A percentile compares a stretch with the other conserved stretches of the same genome.
phyloP scores from a whole-genome alignment of 2,329 filamentous ascomycete species.

The Simplicillium aogashimaense region DNA sequence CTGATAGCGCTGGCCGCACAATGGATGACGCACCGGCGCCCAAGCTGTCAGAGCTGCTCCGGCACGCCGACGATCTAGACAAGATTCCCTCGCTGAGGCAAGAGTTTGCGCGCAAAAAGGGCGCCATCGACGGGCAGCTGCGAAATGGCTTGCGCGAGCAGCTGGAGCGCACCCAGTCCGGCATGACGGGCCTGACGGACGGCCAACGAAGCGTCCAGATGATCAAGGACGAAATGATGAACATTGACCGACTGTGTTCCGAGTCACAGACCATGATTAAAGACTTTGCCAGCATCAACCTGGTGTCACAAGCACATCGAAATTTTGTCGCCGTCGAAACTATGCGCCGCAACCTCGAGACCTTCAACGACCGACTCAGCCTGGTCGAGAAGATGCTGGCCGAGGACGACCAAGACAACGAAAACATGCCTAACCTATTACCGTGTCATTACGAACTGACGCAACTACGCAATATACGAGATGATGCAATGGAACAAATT shows the following conservation, averaged over 20 bases:
- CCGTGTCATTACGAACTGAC: slow-evolving; percentile 88
- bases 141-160: slow-evolving; percentile 83
- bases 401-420: slow-evolving; percentile 75
- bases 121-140: slow-evolving; percentile 80
- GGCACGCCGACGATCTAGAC: slow-evolving; percentile 93
- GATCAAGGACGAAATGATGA: slow-evolving; percentile 98
- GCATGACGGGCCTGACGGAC: slow-evolving; percentile 80
- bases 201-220: slow-evolving; percentile 84
- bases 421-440: slow-evolving; percentile 87
- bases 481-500: slow-evolving; percentile 96
- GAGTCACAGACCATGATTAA: slow-evolving; percentile 96
- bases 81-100: slow-evolving; percentile 84
- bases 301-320: slow-evolving; percentile 86
- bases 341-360: slow-evolving; percentile 86
- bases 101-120: slow-evolving; percentile 92
- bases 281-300: slow-evolving; percentile 88
- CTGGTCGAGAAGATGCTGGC: slow-evolving; percentile 69
- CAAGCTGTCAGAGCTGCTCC: slow-evolving; percentile 86
- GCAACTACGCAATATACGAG: slow-evolving; percentile 82
- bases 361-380: slow-evolving; percentile 68
- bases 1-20: slow-evolving; percentile 9
- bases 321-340: slow-evolving; percentile 92
- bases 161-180: slow-evolving; percentile 85
- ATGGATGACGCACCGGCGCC: slow-evolving; percentile 54
- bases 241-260: slow-evolving; percentile 93